A percentile compares a stretch with the other conserved stretches of the same genome.
These are phyloP conservation scores for Groenewaldozyma salmanticensis DNA, from an alignment of 805 yeast species.

Conservation along the genomic window DNA sequence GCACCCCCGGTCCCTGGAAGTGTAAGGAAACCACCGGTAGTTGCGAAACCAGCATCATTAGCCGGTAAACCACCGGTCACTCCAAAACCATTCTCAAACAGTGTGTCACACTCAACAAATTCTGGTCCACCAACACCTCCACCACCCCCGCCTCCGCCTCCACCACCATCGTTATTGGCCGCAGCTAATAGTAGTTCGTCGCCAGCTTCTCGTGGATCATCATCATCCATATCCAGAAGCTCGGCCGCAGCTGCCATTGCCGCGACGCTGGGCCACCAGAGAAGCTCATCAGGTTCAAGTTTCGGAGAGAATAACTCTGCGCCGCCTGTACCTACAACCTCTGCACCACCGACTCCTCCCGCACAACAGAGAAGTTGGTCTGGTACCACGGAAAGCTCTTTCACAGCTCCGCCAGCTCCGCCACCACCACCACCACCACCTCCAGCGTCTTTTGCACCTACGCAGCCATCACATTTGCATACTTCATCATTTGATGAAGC, in stretches of 20 bases:
- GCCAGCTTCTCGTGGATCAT: slow-evolving; percentile 17
- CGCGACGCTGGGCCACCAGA: slow-evolving; percentile 9
- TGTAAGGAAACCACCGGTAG: background rate
- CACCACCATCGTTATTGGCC: slow-evolving; percentile 7
- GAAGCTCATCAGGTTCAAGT: slow-evolving; percentile 12
- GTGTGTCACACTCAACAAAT: background rate
- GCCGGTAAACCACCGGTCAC: too few species aligned
- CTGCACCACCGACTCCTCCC: slow-evolving; percentile 19
- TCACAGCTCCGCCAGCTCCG: slow-evolving; percentile 21
- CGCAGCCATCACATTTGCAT: slow-evolving; percentile 20
- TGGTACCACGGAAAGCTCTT: slow-evolving; percentile 17
- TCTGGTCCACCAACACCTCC: slow-evolving; percentile 5
- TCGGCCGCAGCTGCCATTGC: slow-evolving; percentile 5
- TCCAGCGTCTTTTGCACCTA: slow-evolving; percentile 19
- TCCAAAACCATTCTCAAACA: background rate
- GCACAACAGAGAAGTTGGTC: slow-evolving; percentile 3
- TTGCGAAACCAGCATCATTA: background rate
- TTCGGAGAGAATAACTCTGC: slow-evolving; percentile 14
- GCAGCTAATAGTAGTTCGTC: slow-evolving; percentile 19
- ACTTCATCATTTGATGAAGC: slow-evolving; percentile 14
- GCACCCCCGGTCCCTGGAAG: slow-evolving; percentile 3
- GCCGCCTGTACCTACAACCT: slow-evolving; percentile 19
- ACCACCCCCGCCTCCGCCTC: slow-evolving; percentile 8
- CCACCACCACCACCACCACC: slow-evolving; percentile 22
- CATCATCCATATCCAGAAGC: slow-evolving; percentile 23